Base-by-base conservation (phyloP, 805 yeast genomes). In the Metschnikowia drakensbergensis region DNA sequence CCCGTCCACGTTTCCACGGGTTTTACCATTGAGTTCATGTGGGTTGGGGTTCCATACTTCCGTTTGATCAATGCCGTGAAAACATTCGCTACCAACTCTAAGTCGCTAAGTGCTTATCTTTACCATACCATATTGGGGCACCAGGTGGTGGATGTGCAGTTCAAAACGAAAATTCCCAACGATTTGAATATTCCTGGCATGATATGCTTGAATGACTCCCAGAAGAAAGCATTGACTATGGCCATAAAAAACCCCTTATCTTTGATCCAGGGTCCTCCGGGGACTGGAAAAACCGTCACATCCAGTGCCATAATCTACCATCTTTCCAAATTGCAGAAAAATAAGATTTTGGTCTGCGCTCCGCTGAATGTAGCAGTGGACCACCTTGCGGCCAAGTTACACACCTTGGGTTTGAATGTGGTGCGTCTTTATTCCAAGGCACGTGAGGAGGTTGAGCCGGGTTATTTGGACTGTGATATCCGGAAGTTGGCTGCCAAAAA, bases 311-410 rank as follows among this genome's bases (percentile, higher is more conserved):
- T 91, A 49, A 80, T 90, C 29, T 84, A 87, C 57, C 96, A 88
- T 59, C 69, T 89, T 46, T 74, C 82, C 3, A 79, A 81, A 50
- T 60, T 83, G 51, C 80, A 79, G 57, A 79, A 79, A 47, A 83
- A 80, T 42, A 79, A 80, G 52, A 81, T 90, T 6, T 73, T 91
- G 36, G 97, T 90, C 3, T 88, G 96, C 73, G 97, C 97, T 3
- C 97, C 97, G 23, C 90, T 96, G 22, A 91, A 91, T 65, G 92
- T 91, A 43, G 97, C 97, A 0, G 96, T 88, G 30, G 97, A 91
- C 64, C 96, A 91, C 69, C 74, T 91, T 48, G 88, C 96, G 2
- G 77, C 76, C 7, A 86, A 90, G 58, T 71, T 91, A 37, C 77
- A 81, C 46, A 63, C 66, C n/a, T 65, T 88, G 8, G 96, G 96